phyloP scores from a whole-genome alignment of 148 eudicot species.

The Fagopyrum homotropicum region DNA sequence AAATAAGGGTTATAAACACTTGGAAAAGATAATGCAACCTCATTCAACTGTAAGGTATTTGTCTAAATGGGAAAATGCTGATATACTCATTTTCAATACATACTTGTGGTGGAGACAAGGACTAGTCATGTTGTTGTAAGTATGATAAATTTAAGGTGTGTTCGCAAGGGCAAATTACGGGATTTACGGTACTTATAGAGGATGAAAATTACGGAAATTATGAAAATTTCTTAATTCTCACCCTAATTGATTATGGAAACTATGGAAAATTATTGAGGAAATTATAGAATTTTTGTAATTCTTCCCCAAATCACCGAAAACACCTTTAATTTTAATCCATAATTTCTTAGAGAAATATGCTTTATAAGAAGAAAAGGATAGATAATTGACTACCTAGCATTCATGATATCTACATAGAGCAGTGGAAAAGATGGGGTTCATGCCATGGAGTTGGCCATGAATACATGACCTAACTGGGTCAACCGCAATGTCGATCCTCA shows the following conservation, averaged over 20 bases:
- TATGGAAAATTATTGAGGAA: too few species aligned
- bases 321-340: neutral
- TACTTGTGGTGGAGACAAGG: constrained; percentile 97
- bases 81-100: constrained; percentile 76
- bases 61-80: constrained; percentile 71
- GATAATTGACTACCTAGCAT: constrained; percentile 9
- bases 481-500: constrained; percentile 45
- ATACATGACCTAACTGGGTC: constrained; percentile 86
- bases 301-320: too few species aligned
- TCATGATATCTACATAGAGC: constrained; percentile 51
- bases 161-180: too few species aligned
- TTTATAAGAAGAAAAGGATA: neutral
- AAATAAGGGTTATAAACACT: too few species aligned
- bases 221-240: too few species aligned
- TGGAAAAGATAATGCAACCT: constrained; percentile 59
- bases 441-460: constrained; percentile 95
- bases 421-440: constrained; percentile 55
- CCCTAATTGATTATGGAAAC: too few species aligned
- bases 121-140: constrained; percentile 75
- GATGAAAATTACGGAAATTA: too few species aligned
- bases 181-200: too few species aligned
- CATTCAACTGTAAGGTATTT: constrained; percentile 69
- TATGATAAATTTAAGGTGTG: constrained; percentile 9
- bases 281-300: too few species aligned
- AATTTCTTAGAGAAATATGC: constrained; percentile 1